Base-by-base conservation (phyloP, 75 land plant genomes). In the Pinus albicaulis region DNA sequence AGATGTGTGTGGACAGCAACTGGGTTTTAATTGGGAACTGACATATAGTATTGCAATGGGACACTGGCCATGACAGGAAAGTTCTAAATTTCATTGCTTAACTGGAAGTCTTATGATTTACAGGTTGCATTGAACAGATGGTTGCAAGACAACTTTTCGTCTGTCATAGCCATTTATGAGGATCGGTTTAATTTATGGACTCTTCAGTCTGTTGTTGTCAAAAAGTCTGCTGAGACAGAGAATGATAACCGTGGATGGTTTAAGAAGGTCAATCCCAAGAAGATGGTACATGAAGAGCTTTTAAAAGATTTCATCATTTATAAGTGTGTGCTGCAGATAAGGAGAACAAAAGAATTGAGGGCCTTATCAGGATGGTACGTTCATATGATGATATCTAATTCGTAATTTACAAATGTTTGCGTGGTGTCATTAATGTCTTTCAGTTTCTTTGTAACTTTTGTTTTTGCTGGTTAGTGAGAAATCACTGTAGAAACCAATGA, bases 91-190 rank as follows among this genome's bases (percentile, higher is more conserved):
- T 7, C 41, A 36, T 20, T 68, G 23, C 71, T 68, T 68, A 38
- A 68, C 48, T 68, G 52, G 71, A 68, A 36, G 19, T n/a, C 20
- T 68, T 68, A 12, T 68, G 34, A 20, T 69, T 57, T 66, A 41
- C 78, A 96, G 99, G 93, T 96, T 23, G 88, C 90, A 57, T 48
- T 96, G 62, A 82, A 89, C 23, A 83, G 80, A 48, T 96, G 99
- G 99, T 55, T 96, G 74, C 83, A 86, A 62, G 80, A 90, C 38
- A 92, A 96, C 76, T 82, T 90, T 75, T 86, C 84, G 59, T 88
- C 95, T 28, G 90, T 96, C 48, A 85, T 81, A 55, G 86, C 92
- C 19, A 94, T 96, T 86, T 96, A 92, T 79, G 99, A 96, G 81
- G 99, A 96, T 69, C 93, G 89, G 22, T 89, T 87, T 79, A 93